phyloP scores from a whole-genome alignment of 192 early-diverging fungal species.

The Backusella psychrophila region DNA sequence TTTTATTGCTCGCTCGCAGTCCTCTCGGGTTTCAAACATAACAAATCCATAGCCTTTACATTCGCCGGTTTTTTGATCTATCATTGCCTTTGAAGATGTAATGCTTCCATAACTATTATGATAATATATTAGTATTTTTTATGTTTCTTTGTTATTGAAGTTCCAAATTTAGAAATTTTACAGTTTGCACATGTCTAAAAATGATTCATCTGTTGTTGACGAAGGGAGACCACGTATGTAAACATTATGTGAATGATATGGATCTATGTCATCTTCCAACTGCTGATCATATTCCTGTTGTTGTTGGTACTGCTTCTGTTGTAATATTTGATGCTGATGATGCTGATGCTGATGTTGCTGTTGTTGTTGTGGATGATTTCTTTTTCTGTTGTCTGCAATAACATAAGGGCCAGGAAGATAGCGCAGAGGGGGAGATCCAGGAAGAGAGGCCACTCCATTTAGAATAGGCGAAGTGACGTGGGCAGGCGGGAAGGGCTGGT shows the following conservation, averaged over 20 bases:
- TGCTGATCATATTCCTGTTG: constrained; percentile 15
- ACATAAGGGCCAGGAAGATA: constrained; percentile 14
- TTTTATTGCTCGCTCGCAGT: constrained; percentile 66
- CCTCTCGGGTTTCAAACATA: constrained; percentile 71
- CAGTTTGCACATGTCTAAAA: constrained; percentile 60
- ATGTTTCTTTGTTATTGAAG: constrained; percentile 13
- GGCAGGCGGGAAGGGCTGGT: constrained; percentile 33
- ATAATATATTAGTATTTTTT: neutral
- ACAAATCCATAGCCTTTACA: constrained; percentile 93
- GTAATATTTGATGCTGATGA: neutral
- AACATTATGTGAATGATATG: constrained; percentile 63
- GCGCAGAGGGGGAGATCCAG: constrained; percentile 26
- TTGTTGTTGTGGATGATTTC: neutral
- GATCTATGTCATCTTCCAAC: neutral
- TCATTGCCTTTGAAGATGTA: constrained; percentile 80
- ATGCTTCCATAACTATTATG: constrained; percentile 63
- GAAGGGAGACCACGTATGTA: constrained; percentile 78
- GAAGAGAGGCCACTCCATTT: constrained; percentile 29
- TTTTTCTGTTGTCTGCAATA: constrained; percentile 9
- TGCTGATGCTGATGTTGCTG: constrained; percentile 16
- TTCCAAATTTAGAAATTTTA: constrained; percentile 41
- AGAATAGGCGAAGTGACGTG: constrained; percentile 44
- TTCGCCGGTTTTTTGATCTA: constrained; percentile 73
- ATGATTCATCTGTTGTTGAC: constrained; percentile 64
- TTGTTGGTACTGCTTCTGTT: neutral